Percentiles rank a stretch among this genome's conserved stretches.
Evolutionary conservation across 257 asterid genomes (phyloP).

Genomic region (Solanum appendiculatum): DNA sequence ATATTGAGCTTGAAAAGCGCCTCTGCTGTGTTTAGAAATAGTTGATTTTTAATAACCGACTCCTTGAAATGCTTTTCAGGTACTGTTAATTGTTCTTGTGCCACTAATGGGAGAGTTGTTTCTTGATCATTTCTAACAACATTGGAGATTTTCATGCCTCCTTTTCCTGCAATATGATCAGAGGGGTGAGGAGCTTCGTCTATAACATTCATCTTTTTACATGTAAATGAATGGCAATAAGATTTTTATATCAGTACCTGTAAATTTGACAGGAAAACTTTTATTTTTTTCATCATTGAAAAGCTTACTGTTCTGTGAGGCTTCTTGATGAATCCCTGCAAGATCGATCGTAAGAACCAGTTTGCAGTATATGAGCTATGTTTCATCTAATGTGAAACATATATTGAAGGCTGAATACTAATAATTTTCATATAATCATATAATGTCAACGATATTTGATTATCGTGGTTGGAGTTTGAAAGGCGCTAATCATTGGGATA

Average conservation of each 20-base stretch:
- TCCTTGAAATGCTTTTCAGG: constrained; percentile 64
- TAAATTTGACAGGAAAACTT: not conserved
- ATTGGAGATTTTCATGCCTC: not conserved
- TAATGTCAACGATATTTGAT: not conserved
- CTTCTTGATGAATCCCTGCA: not conserved
- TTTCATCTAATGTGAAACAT: not conserved
- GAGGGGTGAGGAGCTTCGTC: not conserved
- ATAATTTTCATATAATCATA: not conserved
- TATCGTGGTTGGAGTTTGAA: not conserved
- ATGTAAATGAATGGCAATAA: not conserved
- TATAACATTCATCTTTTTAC: not conserved
- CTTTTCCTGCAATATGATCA: constrained; percentile 15
- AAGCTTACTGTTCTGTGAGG: not conserved
- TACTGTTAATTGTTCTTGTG: constrained; percentile 49
- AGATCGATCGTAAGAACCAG: not conserved
- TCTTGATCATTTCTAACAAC: not conserved
- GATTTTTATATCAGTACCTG: not conserved
- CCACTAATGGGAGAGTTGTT: not conserved
- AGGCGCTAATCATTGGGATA: not conserved
- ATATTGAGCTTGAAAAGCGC: constrained; percentile 82
- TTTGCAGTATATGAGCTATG: not conserved
- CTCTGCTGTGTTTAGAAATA: constrained; percentile 69
- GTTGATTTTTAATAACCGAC: constrained; percentile 44
- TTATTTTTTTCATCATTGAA: not conserved
- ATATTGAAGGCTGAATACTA: not conserved